A percentile compares a stretch with the other conserved stretches of the same genome.
Conservation (phyloP, 805 yeast species). For the Helenozyma baotianmanensis region DNA sequence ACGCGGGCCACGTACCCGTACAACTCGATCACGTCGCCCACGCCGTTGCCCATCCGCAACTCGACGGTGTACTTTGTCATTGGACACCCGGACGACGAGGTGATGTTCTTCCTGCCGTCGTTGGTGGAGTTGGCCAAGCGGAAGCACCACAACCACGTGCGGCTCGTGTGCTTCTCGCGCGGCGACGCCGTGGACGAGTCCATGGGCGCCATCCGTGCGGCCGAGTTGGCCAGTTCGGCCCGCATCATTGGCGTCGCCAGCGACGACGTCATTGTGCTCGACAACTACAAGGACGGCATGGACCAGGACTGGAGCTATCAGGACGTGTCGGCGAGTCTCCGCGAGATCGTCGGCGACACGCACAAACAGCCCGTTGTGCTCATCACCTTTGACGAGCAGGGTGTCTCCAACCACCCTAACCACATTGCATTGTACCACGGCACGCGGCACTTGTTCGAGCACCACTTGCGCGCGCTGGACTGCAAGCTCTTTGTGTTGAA, state of each 20-base stretch:
- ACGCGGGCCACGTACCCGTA: constrained; percentile 27
- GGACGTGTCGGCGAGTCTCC: constrained; percentile 37
- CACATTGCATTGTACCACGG: constrained; percentile 65
- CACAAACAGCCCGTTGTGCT: constrained; percentile 32
- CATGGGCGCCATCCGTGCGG: constrained; percentile 56
- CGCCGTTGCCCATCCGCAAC: constrained; percentile 28
- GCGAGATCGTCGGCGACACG: constrained; percentile 18
- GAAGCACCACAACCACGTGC: constrained; percentile 46
- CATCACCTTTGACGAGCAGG: constrained; percentile 75
- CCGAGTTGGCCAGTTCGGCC: constrained; percentile 58
- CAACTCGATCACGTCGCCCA: constrained; percentile 32
- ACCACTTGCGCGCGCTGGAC: constrained; percentile 3
- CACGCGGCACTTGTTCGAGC: constrained; percentile 30
- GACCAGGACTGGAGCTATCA: constrained; percentile 54
- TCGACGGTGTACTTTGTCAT: constrained; percentile 51
- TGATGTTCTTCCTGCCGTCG: constrained; percentile 92
- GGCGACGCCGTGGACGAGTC: constrained; percentile 68
- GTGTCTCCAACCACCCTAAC: constrained; percentile 86
- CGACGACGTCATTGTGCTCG: constrained; percentile 42
- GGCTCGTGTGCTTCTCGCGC: constrained; percentile 64
- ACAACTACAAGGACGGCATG: constrained; percentile 61
- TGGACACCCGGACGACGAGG: constrained; percentile 98
- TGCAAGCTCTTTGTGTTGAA: constrained; percentile 27
- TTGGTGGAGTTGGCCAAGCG: constrained; percentile 47
- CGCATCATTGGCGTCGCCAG: constrained; percentile 47